Conservation (phyloP, 768 basidiomycete species). For the Lactarius vividus region DNA sequence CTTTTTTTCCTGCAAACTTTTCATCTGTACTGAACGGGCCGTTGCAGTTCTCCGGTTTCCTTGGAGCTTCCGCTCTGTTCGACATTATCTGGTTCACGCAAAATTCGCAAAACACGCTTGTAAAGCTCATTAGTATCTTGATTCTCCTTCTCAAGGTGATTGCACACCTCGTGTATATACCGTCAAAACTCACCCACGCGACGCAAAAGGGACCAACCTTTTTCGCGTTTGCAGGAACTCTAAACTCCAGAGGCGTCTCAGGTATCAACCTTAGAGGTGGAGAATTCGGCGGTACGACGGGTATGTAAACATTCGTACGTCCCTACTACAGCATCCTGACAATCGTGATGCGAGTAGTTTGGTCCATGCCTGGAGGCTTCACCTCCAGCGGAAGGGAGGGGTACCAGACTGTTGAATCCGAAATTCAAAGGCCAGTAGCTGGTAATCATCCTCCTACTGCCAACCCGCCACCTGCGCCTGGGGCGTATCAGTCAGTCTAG, state of each 20-base stretch:
- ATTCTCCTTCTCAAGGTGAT: constrained; percentile 40
- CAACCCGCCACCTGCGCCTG: constrained; percentile 31
- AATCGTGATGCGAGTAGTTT: constrained; percentile 33
- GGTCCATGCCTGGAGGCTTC: constrained; percentile 46
- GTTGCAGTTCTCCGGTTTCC: constrained; percentile 59
- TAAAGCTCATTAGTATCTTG: constrained; percentile 49
- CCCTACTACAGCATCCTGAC: not conserved
- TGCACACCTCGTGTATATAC: not conserved
- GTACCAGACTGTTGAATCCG: constrained; percentile 37
- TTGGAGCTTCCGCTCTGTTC: constrained; percentile 59
- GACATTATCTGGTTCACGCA: constrained; percentile 70
- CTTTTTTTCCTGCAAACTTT: not conserved
- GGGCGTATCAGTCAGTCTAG: constrained; percentile 38
- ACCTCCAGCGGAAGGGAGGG: constrained; percentile 36
- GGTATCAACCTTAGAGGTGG: constrained; percentile 36
- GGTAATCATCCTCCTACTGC: constrained; percentile 27
- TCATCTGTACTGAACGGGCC: not conserved
- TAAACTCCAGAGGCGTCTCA: constrained; percentile 39
- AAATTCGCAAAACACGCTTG: constrained; percentile 53
- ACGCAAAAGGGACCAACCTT: constrained; percentile 37
- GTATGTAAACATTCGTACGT: constrained; percentile 26
- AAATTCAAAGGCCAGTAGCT: constrained; percentile 30
- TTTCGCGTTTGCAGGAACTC: constrained; percentile 35
- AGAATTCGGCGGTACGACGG: constrained; percentile 37
- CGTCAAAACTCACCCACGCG: not conserved